phyloP scores from a whole-genome alignment of 169 alveolate genomes.

The Plasmodium knowlesi region DNA sequence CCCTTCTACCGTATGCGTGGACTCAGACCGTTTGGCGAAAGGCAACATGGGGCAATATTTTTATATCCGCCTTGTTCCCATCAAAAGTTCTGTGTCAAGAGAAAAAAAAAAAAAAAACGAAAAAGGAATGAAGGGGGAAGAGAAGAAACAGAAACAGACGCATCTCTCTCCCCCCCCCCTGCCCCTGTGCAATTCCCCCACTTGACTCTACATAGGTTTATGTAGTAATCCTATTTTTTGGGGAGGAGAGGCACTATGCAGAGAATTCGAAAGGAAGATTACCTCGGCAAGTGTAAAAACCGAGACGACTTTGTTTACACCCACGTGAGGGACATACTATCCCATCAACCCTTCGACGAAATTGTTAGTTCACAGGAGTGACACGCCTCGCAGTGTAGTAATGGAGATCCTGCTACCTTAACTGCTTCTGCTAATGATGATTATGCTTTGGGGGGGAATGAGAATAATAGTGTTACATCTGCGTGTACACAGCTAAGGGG shows the following conservation, averaged over 20 bases:
- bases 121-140: not conserved
- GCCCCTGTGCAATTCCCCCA: not conserved
- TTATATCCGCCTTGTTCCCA: not conserved
- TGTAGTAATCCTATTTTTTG: not conserved
- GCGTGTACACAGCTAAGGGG: too few relatives aligned
- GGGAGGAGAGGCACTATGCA: not conserved
- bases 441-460: too few relatives aligned
- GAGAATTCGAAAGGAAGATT: conserved; percentile 12
- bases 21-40: not conserved
- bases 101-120: not conserved
- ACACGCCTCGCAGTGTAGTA: not conserved
- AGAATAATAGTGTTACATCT: too few relatives aligned
- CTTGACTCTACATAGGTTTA: not conserved
- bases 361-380: conserved; percentile 4
- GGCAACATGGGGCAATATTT: not conserved
- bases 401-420: not conserved
- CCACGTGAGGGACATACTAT: conserved; percentile 14
- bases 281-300: conserved; percentile 21
- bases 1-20: not conserved
- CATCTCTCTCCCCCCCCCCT: too few relatives aligned
- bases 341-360: conserved; percentile 38
- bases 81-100: not conserved
- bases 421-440: not conserved
- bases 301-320: conserved; percentile 49
- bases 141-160: not conserved